A percentile compares a stretch with the other conserved stretches of the same genome.
phyloP scores from a whole-genome alignment of 192 early-diverging fungal genomes.

The Coemansia sp. region DNA sequence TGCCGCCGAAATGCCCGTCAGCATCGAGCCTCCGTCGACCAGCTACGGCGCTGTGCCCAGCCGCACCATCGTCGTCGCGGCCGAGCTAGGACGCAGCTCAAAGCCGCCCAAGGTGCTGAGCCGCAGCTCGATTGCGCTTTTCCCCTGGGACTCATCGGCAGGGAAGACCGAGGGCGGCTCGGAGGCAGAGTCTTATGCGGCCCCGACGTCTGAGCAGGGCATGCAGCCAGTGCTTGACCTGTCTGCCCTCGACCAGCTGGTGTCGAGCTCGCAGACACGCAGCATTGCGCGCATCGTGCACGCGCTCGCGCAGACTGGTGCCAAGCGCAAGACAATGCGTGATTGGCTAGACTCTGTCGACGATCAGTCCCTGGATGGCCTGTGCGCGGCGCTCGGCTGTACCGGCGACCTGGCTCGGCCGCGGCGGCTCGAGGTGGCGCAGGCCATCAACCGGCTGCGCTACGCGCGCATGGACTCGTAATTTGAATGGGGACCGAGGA shows the following conservation, averaged over 20 bases:
- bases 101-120: conserved; percentile 36
- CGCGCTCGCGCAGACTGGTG: not conserved
- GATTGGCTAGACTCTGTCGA: conserved; percentile 30
- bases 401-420: conserved; percentile 51
- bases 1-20: conserved; percentile 27
- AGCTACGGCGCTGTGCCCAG: conserved; percentile 12
- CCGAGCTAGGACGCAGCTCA: conserved; percentile 6
- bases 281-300: conserved; percentile 43
- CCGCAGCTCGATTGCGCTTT: conserved; percentile 29
- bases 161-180: not conserved
- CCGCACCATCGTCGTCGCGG: conserved; percentile 14
- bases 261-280: conserved; percentile 51
- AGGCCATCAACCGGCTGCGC: conserved; percentile 50
- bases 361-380: conserved; percentile 18
- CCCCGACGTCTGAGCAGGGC: not conserved
- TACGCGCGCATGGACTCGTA: conserved; percentile 8
- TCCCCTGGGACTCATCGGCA: conserved; percentile 1
- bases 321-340: conserved; percentile 22
- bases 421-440: conserved; percentile 47
- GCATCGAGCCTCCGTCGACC: conserved; percentile 5
- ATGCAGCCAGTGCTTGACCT: conserved; percentile 36
- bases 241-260: conserved; percentile 56
- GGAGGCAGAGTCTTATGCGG: not conserved
- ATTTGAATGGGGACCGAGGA: no score
- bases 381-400: conserved; percentile 12